Evolutionary conservation across 2,329 filamentous ascomycete genomes (phyloP).

Genomic region (Ceratocystis albifundus): DNA sequence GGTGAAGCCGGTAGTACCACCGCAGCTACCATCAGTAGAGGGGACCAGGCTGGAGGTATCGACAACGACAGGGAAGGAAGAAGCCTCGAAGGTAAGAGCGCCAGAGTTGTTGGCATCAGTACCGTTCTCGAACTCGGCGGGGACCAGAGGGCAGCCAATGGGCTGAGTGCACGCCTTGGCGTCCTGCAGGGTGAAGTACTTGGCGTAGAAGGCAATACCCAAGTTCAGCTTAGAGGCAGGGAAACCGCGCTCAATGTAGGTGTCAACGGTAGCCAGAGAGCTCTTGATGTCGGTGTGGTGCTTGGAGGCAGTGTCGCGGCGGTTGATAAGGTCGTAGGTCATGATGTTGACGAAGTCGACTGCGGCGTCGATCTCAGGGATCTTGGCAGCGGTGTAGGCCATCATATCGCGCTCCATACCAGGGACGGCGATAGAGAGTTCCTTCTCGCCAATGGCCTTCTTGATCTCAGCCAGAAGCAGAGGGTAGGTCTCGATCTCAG

Average conservation of each 20-base stretch:
- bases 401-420: constrained; percentile 55
- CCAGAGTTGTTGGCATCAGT: not conserved
- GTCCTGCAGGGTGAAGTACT: constrained; percentile 45
- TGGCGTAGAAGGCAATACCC: constrained; percentile 55
- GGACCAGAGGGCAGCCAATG: constrained; percentile 43
- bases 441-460: constrained; percentile 42
- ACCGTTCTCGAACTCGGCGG: constrained; percentile 38
- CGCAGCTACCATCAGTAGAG: not conserved
- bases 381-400: constrained; percentile 47
- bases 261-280: constrained; percentile 44
- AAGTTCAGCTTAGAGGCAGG: constrained; percentile 45
- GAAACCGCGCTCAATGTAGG: constrained; percentile 47
- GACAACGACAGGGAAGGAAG: not conserved
- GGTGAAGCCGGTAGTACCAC: constrained; percentile 19
- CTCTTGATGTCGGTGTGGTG: constrained; percentile 52
- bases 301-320: constrained; percentile 50
- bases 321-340: constrained; percentile 61
- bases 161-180: constrained; percentile 34
- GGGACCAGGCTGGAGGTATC: not conserved
- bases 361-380: constrained; percentile 45
- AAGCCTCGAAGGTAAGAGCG: not conserved
- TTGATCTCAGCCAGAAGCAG: constrained; percentile 49
- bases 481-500: constrained; percentile 54
- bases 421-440: constrained; percentile 56
- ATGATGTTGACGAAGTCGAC: constrained; percentile 59